Percentiles rank a stretch among this genome's conserved stretches.
phyloP scores from a whole-genome alignment of 257 asterid genomes.

The Eustoma russellianum region DNA sequence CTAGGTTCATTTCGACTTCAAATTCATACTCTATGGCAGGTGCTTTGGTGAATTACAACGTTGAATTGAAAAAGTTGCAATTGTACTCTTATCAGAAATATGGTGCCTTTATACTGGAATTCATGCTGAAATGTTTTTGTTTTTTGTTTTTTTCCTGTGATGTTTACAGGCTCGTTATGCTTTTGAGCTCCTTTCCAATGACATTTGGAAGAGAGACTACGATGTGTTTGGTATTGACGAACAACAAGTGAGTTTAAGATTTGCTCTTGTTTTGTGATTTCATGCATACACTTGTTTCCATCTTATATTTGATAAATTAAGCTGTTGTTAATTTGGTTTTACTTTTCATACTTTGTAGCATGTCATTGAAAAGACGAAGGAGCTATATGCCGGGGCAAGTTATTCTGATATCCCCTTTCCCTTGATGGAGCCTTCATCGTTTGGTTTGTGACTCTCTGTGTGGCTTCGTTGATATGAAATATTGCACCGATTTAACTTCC shows the following conservation, averaged over 20 bases:
- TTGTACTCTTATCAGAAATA: no score
- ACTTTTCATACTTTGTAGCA: slow-evolving; percentile 37
- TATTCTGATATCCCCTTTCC: slow-evolving; percentile 54
- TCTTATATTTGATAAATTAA: neutral
- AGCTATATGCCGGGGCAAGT: slow-evolving; percentile 35
- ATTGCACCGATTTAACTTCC: neutral
- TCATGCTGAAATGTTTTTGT: neutral
- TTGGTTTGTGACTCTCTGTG: slow-evolving; percentile 47
- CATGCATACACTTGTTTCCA: neutral
- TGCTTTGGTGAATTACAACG: no score
- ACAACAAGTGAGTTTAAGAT: slow-evolving; percentile 43
- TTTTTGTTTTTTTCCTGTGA: neutral
- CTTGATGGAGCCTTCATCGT: slow-evolving; percentile 42
- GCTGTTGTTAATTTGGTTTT: neutral
- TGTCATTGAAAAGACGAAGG: slow-evolving; percentile 47
- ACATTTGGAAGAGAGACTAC: slow-evolving; percentile 86
- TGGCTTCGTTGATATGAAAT: slow-evolving; percentile 3
- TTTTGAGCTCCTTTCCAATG: slow-evolving; percentile 74
- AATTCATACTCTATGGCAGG: no score
- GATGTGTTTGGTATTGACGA: slow-evolving; percentile 75
- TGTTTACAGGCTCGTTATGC: slow-evolving; percentile 83
- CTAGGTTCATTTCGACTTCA: no score
- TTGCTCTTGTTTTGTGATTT: slow-evolving; percentile 3
- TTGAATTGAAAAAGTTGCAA: no score
- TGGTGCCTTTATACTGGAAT: neutral